Base-by-base conservation (phyloP, 2,329 filamentous ascomycete species). In the Fusarium sp. region DNA sequence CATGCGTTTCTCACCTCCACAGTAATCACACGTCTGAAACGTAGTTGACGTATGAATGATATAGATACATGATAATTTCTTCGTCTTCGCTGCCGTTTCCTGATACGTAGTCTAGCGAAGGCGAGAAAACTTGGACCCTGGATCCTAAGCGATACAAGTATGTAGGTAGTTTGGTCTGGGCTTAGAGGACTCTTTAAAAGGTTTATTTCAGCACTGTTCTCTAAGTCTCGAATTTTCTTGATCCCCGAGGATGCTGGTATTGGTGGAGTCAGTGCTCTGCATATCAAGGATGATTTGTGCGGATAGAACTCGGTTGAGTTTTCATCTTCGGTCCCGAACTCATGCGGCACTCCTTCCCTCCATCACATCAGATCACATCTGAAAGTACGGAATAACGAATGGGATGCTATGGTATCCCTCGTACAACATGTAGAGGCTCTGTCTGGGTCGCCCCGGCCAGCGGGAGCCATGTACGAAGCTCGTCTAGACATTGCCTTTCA, bases 401-500 rank as follows among this genome's bases (percentile, higher is more conserved):
- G 5, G n/a, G 28, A 50, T 3, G 11, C 5, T n/a, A 50, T 18
- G 8, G 10, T 6, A 18, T 24, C 28, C 47, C 47, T 50, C 8
- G 47, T 22, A 50, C 28, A 22, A 28, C 47, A 53, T 53, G 2
- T 26, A 26, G 13, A 53, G 6, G 3, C 15, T 26, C 12, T 8
- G 3, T 3, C 12, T 24, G 30, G n/a, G 9, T 20, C 13, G n/a
- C 3, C 17, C 7, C 12, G 30, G 36, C 6, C 30, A 2, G 5
- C 6, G 3, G 12, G 11, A 17, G 14, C 13, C 22, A 9, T 13
- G 47, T 8, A 26, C 6, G 17, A 53, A 35, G 17, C 12, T 53
- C n/a, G 3, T 53, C 30, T 20, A 20, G n/a, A 30, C 12, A 36
- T 20, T 20, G 7, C n/a, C 20, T 28, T 11, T 48, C 18, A 15